Conservation (phyloP, 306 rosid genomes). For the Morella rubra region DNA sequence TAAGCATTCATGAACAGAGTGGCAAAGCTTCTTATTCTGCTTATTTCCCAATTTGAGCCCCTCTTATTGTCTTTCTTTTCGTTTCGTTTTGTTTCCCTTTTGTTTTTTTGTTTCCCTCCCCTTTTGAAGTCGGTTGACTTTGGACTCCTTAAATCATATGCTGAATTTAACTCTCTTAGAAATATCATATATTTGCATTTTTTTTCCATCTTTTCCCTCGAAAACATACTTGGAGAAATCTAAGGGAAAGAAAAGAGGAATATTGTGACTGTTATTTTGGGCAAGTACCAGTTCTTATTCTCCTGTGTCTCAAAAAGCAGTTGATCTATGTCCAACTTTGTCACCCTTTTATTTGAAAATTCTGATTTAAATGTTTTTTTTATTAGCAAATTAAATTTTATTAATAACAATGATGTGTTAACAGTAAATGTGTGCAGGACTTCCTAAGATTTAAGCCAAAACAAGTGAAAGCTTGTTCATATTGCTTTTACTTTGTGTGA, state of each 20-base stretch:
- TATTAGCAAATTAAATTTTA: no score
- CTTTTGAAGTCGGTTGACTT: background rate
- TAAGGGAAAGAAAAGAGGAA: background rate
- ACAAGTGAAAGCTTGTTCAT: background rate
- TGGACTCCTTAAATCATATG: background rate
- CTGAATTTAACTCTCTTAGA: background rate
- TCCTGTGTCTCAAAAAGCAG: background rate
- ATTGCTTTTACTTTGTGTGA: background rate
- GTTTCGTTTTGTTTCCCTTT: no score
- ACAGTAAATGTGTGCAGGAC: background rate
- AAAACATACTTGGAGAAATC: background rate
- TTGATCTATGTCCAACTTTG: background rate
- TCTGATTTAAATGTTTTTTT: background rate
- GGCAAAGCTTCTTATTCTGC: background rate
- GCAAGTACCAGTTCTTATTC: background rate
- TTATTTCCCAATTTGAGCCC: background rate
- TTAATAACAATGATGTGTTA: no score
- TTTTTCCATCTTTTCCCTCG: background rate
- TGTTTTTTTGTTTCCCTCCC: background rate
- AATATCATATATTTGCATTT: background rate
- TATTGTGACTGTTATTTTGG: background rate
- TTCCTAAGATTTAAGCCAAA: background rate
- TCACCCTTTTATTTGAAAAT: background rate
- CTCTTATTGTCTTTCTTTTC: background rate
- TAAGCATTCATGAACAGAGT: background rate